Evolutionary conservation across 2,329 filamentous ascomycete genomes (phyloP), one percentile per base, ranked within the genome.

Genomic region (Aspergillus oerlinghausenensis): DNA sequence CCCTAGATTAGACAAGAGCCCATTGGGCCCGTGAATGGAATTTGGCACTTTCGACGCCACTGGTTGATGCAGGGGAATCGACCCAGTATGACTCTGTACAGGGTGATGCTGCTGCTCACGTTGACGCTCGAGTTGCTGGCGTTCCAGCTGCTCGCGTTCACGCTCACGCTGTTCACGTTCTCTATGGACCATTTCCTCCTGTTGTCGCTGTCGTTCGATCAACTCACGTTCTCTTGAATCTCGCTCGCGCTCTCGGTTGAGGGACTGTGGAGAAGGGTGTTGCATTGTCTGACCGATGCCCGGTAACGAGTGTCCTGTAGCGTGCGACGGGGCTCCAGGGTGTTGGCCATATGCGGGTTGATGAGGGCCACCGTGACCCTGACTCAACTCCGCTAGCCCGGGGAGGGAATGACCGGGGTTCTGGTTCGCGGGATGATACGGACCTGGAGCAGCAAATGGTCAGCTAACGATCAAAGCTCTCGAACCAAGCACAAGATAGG

Each of bases 1-100:
- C 52, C 86, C 85, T 65, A 91, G 85, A 63, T 87, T 90, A 8
- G 88, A 84, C 42, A 97, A 84, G 38, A 97, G 82, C 8, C 93
- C 93, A 63, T 94, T 93, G 1, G 93, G 93, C 49, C 92, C 95
- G 71, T 96, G 93, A 55, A 97, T 95, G 52, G 90, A 88, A 61
- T 87, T 88, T 56, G 88, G 77, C 60, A 91, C 80, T 75, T 92
- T 81, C 70, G 92, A 86, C 60, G 93, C 93, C 57, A 97, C 92
- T 4, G 93, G 93, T 73, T 97, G 93, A 75, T 97, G 93, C 66
- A 97, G 88, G 54, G 92, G 91, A 54, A 96, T 90, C 2, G 92
- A 91, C 56, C 88, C 90, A 42, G 90, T 87, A 69, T 90, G 92
- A 75, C 88, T 94, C 73, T 97, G 92, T 69, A 94, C 91, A 26